These are phyloP conservation scores for Thraustochytrium striatum DNA, from an alignment of 352 stramenopile species.

Conservation along the genomic window DNA sequence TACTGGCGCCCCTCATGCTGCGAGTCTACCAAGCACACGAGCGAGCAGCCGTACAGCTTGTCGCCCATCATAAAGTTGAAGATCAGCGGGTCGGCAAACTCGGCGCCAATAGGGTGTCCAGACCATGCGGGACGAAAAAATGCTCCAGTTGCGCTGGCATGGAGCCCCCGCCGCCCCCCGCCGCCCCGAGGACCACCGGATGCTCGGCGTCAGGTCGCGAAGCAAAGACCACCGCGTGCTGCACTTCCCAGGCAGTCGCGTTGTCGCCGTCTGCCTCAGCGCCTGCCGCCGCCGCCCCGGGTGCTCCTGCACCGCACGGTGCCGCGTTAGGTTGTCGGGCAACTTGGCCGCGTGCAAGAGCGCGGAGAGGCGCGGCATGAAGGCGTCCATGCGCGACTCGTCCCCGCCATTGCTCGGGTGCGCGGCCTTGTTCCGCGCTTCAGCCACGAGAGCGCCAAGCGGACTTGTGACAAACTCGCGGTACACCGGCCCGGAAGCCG, in stretches of 20 bases:
- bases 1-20: not conserved
- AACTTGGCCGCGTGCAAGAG: constrained; percentile 17
- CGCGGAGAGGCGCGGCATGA: constrained; percentile 23
- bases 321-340: constrained; percentile 12
- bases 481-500: too few species aligned
- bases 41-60: not conserved
- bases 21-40: too few species aligned
- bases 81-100: not conserved
- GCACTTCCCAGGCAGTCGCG: not conserved
- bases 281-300: not conserved
- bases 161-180: not conserved
- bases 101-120: not conserved
- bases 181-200: not conserved
- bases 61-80: constrained; percentile 44
- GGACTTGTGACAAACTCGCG: not conserved
- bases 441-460: not conserved
- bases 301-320: constrained; percentile 13
- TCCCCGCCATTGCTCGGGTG: not conserved
- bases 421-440: not conserved
- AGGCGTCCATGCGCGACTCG: not conserved
- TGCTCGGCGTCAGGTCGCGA: not conserved
- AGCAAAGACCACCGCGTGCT: not conserved
- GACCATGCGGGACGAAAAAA: constrained; percentile 30
- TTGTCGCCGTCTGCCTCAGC: not conserved
- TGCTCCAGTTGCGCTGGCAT: constrained; percentile 16